A percentile compares a stretch with the other conserved stretches of the same genome.
These are phyloP conservation scores for Colletotrichum sp. DNA, from an alignment of 2,329 filamentous ascomycete species.

Conservation along the genomic window DNA sequence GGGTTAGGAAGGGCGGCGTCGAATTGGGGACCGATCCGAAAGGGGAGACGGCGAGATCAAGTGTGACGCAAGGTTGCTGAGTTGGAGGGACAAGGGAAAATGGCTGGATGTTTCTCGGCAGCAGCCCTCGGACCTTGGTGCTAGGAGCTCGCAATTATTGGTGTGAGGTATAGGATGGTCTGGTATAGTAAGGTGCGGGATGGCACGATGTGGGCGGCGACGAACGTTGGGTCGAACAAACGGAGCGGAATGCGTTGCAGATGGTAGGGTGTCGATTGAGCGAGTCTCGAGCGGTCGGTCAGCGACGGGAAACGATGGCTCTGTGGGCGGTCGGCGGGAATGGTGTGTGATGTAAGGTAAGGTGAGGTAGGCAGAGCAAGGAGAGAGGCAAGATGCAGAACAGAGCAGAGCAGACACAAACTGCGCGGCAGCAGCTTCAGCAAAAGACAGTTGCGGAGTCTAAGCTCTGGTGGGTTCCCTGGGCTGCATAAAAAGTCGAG, in stretches of 20 bases:
- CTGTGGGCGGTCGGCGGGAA: neutral
- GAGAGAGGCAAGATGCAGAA: neutral
- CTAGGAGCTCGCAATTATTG: slow-evolving; percentile 1
- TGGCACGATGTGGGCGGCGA: slow-evolving; percentile 1
- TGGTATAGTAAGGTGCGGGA: slow-evolving; percentile 4
- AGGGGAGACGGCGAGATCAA: neutral
- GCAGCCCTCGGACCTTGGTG: neutral
- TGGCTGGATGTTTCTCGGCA: neutral
- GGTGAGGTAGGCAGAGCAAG: neutral
- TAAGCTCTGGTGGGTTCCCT: slow-evolving; percentile 27
- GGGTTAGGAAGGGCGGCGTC: neutral
- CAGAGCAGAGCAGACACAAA: neutral
- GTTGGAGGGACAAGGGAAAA: slow-evolving; percentile 4
- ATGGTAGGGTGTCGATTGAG: neutral
- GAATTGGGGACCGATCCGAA: slow-evolving; percentile 13
- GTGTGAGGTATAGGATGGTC: slow-evolving; percentile 2
- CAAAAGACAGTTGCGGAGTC: slow-evolving; percentile 14
- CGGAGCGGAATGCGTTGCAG: neutral
- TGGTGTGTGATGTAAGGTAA: neutral
- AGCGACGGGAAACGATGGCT: neutral
- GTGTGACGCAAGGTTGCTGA: slow-evolving; percentile 1
- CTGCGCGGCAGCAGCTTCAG: slow-evolving; percentile 8
- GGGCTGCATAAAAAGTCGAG: slow-evolving; percentile 36
- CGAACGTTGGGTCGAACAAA: neutral
- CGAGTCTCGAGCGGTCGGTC: neutral